These are phyloP conservation scores for Coniferiporia weirii DNA, from an alignment of 1,284 basidiomycete genomes.

Conservation along the genomic window DNA sequence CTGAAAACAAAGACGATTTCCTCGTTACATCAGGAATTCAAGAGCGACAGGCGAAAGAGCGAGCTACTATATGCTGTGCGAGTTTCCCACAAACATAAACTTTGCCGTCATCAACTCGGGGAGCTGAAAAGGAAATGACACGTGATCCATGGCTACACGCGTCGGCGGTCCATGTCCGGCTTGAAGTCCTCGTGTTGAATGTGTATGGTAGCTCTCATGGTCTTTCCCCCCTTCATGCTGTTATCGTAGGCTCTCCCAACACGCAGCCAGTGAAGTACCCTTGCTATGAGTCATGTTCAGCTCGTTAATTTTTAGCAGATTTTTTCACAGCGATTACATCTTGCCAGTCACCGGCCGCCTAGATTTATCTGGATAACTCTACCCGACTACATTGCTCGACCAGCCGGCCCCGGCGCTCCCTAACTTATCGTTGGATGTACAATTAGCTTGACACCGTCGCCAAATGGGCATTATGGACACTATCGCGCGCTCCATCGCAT, in stretches of 20 bases:
- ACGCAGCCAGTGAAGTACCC: neutral
- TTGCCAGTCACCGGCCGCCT: neutral
- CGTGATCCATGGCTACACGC: neutral
- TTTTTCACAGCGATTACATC: neutral
- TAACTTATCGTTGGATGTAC: neutral
- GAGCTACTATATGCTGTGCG: no score
- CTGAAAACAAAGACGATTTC: no score
- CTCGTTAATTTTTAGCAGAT: neutral
- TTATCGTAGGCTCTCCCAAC: neutral
- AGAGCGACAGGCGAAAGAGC: no score
- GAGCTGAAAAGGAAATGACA: neutral
- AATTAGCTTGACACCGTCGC: neutral
- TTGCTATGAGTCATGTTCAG: neutral
- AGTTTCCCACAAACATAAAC: neutral
- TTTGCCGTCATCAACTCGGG: neutral
- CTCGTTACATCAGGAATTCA: no score
- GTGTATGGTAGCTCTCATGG: neutral
- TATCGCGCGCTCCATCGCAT: constrained; percentile 10
- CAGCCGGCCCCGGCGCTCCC: neutral
- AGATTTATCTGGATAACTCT: neutral
- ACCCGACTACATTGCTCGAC: neutral
- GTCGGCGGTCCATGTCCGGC: neutral
- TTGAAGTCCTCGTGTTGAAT: neutral
- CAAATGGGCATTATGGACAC: constrained; percentile 12
- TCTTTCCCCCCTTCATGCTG: neutral